phyloP scores from a whole-genome alignment of 1,284 basidiomycete genomes.

The Ustilago hordei region DNA sequence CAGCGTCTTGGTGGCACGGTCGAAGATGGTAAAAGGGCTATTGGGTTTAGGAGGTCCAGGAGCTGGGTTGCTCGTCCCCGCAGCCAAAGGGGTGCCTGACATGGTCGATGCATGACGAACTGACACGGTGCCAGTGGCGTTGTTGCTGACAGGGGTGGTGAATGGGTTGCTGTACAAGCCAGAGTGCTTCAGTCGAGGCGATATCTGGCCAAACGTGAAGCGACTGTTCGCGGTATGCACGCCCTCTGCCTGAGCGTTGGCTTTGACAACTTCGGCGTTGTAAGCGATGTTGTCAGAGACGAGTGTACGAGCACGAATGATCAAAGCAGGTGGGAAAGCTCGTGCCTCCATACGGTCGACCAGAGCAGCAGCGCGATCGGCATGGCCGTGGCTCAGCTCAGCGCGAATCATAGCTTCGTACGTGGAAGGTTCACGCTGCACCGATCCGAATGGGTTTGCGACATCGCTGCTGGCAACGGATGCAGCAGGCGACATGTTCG shows the following conservation, averaged over 20 bases:
- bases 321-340: constrained; percentile 70
- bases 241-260: neutral
- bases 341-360: constrained; percentile 81
- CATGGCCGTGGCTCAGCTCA: constrained; percentile 83
- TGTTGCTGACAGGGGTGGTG: neutral
- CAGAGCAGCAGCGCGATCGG: constrained; percentile 78
- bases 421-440: constrained; percentile 88
- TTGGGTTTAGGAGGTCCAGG: constrained; percentile 63
- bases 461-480: constrained; percentile 1
- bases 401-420: constrained; percentile 96
- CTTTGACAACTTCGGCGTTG: neutral
- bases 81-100: constrained; percentile 26
- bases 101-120: constrained; percentile 51
- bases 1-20: constrained; percentile 82
- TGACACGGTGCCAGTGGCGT: constrained; percentile 8
- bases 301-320: constrained; percentile 58
- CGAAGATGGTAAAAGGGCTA: constrained; percentile 76
- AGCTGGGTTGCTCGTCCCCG: constrained; percentile 33
- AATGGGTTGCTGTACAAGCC: constrained; percentile 8
- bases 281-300: constrained; percentile 25
- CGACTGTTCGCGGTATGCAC: neutral
- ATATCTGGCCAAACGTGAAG: constrained; percentile 37
- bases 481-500: neutral
- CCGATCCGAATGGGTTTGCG: constrained; percentile 73
- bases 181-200: constrained; percentile 16